phyloP scores from a whole-genome alignment of 352 stramenopile species.

The Plasmopara viticola region DNA sequence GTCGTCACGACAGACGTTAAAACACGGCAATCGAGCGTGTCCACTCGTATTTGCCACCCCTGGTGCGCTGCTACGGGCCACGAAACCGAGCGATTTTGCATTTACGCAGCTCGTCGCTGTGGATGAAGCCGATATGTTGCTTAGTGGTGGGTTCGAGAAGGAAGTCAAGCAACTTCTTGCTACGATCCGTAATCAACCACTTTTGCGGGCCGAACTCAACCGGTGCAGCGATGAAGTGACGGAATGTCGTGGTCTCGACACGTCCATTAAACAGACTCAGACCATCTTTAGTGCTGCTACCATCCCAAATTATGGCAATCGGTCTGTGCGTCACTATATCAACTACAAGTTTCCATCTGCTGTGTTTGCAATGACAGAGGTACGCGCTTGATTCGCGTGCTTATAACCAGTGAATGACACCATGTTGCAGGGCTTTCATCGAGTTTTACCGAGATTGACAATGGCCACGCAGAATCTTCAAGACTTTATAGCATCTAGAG shows the following conservation, averaged over 20 bases:
- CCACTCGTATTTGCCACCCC: conserved; percentile 63
- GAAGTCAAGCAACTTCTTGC: conserved; percentile 79
- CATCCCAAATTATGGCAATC: conserved; percentile 74
- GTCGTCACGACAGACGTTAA: conserved; percentile 45
- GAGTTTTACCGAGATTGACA: conserved; percentile 47
- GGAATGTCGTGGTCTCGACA: conserved; percentile 16
- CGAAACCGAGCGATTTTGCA: conserved; percentile 61
- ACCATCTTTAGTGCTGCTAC: conserved; percentile 79
- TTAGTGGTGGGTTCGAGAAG: conserved; percentile 63
- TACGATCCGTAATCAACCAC: conserved; percentile 73
- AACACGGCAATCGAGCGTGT: conserved; percentile 22
- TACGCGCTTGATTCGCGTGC: conserved; percentile 8
- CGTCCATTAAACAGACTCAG: conserved; percentile 29
- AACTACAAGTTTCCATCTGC: conserved; percentile 69
- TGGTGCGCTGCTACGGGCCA: conserved; percentile 51
- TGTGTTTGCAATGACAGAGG: conserved; percentile 57
- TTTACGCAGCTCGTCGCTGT: conserved; percentile 71
- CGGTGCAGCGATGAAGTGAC: conserved; percentile 13
- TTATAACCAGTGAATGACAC: background rate
- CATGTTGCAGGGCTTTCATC: conserved; percentile 57
- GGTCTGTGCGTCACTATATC: conserved; percentile 61
- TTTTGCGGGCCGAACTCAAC: conserved; percentile 44
- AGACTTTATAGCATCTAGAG: conserved; percentile 15
- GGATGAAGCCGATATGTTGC: conserved; percentile 79
- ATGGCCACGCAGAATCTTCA: conserved; percentile 38